phyloP scores from a whole-genome alignment of 345 rosid genomes.

The Xanthoceras sorbifolium region DNA sequence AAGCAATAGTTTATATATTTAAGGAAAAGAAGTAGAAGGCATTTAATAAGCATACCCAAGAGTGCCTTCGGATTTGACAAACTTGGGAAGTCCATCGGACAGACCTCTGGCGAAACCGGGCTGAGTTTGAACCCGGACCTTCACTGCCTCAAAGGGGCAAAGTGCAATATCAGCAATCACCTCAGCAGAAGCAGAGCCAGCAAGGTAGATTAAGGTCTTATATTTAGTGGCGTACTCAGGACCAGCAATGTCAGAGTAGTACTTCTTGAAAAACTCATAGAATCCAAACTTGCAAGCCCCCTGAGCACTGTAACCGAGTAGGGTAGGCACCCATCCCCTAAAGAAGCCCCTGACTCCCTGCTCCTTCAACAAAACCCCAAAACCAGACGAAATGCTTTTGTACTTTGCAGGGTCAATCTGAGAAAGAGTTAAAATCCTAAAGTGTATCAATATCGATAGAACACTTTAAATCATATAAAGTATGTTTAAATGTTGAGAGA shows the following conservation, averaged over 20 bases:
- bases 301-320: slow-evolving; percentile 97
- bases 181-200: slow-evolving; percentile 99
- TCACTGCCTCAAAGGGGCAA: slow-evolving; percentile 99
- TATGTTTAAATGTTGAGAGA: background rate
- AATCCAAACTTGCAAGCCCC: slow-evolving; percentile 99
- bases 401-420: slow-evolving; percentile 96
- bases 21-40: background rate
- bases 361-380: slow-evolving; percentile 83
- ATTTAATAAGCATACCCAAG: slow-evolving; percentile 66
- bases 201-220: slow-evolving; percentile 96
- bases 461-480: background rate
- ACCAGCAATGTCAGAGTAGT: slow-evolving; percentile 90
- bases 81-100: slow-evolving; percentile 94
- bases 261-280: slow-evolving; percentile 95
- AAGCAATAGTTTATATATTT: background rate
- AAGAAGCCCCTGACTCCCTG: slow-evolving; percentile 92
- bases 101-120: slow-evolving; percentile 98
- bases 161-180: slow-evolving; percentile 89
- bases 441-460: background rate
- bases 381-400: slow-evolving; percentile 92
- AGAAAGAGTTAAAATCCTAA: slow-evolving; percentile 5
- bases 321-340: slow-evolving; percentile 98
- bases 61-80: slow-evolving; percentile 81
- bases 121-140: slow-evolving; percentile 98
- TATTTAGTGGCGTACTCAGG: slow-evolving; percentile 82